Base-by-base conservation (phyloP, 176 grass and related monocot species). In the Triticum turgidum region DNA sequence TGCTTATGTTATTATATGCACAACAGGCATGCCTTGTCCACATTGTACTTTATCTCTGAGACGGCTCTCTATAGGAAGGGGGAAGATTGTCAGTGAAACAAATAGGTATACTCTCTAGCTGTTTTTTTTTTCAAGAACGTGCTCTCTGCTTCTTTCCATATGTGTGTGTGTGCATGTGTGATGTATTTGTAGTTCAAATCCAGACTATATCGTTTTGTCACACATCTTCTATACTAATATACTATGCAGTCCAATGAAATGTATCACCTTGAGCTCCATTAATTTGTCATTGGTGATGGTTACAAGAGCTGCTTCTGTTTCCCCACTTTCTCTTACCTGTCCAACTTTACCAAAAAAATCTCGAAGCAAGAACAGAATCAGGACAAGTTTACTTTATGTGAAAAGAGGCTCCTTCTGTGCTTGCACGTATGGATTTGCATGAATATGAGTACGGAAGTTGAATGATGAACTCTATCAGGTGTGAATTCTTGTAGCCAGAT, bases 61-160 rank as follows among this genome's bases (percentile, higher is more conserved):
- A 89, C 83, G 61, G 94, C 94, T 84, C 86, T 97, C 21, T 72
- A 97, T 97, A 80, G 94, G 94, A 65, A 97, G 93, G 77, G 93
- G 94, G 94, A 90, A 85, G 67, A 82, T 92, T 87, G 91, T 88
- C 3, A 41, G 87, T 78, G 67, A 89, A 78, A 92, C 85, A 47
- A 92, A 84, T 52, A 88, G 73, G 86, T 21, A 89, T 62, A 10
- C 7, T 41, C 76, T 32, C 15, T 56, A 38, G 37, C 37, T 38
- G 37, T 29, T 6, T 38, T 38, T 25, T 38, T 38, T 38, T 38
- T 38, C 37, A 38, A 38, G 37, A 38, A 38, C 37, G 37, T 38
- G 37, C 37, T 38, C 27, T 0, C 66, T 13, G 11, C 1, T 20
- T 11, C 1, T 21, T 10, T 38, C 37, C 37, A 6, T 38, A 5